Base-by-base conservation (phyloP, 768 basidiomycete species). In the Auriculariales sp. region DNA sequence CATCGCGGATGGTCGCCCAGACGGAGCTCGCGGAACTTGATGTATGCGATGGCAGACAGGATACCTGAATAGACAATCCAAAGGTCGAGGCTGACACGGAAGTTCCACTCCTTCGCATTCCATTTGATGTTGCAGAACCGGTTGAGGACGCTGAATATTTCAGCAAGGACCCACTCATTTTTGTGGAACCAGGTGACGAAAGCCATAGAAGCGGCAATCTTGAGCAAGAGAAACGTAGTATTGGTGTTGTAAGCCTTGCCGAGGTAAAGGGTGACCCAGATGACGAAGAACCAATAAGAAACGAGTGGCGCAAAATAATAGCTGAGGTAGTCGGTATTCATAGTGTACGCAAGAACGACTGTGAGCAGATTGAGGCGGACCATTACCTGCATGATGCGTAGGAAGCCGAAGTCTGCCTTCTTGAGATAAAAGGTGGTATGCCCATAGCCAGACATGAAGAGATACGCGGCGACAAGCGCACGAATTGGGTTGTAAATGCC, bases 401-500 rank as follows among this genome's bases (percentile, higher is more conserved):
- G 62, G 62, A 87, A 81, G 3, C 84, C 77, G 65, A 81, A 94
- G 62, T 94, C 87, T 17, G 80, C 84, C 62, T 93, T 93, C 62
- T 83, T 86, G 56, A 92, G 68, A 65, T 92, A 94, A 63, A 80
- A 95, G 39, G 75, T 83, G 9, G 84, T 83, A 59, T 91, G 88
- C 15, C 88, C 84, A 68, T 91, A 95, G 36, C 91, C 91, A 22
- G 86, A 86, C 89, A 93, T 89, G 36, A 52, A 52, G 15, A 92
- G 71, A 61, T 91, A 92, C 2, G 86, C 74, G 12, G 91, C 88
- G 19, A 95, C 91, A 28, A 93, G 70, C 25, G 87, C 82, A 46
- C 91, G 80, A 36, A 93, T 79, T 32, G 85, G 83, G 59, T 94
- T 93, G 66, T 94, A 94, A 51, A 94, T 89, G n/a, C 87, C 87